Percentiles rank a stretch among this genome's conserved stretches.
Conservation (phyloP, 2,329 filamentous ascomycete genomes). For the Microsporum ferrugineum region DNA sequence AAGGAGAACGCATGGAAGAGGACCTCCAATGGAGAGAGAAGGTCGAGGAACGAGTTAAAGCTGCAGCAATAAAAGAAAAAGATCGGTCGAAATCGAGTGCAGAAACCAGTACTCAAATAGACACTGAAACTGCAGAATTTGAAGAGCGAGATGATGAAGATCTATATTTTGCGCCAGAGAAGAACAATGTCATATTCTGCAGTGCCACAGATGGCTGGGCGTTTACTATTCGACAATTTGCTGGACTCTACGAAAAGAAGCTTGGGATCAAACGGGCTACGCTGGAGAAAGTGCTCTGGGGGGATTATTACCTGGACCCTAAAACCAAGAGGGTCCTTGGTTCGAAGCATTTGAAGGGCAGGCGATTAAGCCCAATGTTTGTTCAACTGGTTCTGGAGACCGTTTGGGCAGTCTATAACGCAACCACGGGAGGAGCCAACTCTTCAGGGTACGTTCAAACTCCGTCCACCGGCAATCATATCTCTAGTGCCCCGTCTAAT, state of each 20-base stretch:
- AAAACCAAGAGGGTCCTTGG: conserved; percentile 91
- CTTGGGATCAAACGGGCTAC: conserved; percentile 80
- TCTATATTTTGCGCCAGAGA: conserved; percentile 94
- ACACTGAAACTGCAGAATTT: conserved; percentile 48
- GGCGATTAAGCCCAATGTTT: conserved; percentile 89
- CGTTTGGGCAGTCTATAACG: conserved; percentile 91
- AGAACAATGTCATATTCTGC: conserved; percentile 98
- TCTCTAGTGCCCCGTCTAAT: conserved; percentile 21
- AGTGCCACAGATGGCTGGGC: conserved; percentile 99
- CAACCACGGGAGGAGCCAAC: conserved; percentile 69
- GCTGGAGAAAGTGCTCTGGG: conserved; percentile 92
- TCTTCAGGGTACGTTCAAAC: conserved; percentile 57
- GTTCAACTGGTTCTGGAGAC: conserved; percentile 92
- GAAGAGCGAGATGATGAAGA: conserved; percentile 93
- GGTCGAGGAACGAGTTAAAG: conserved; percentile 74
- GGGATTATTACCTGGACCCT: conserved; percentile 89
- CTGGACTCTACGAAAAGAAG: conserved; percentile 88
- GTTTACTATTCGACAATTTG: conserved; percentile 91
- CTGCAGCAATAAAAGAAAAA: conserved; percentile 50
- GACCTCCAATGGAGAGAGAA: conserved; percentile 90
- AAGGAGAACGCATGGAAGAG: conserved; percentile 96
- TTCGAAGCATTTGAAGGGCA: conserved; percentile 83
- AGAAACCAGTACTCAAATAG: conserved; percentile 41
- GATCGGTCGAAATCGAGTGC: conserved; percentile 33
- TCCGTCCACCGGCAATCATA: conserved; percentile 6